Base-by-base conservation (phyloP, 768 basidiomycete genomes). In the Leccinum subgranulosum region DNA sequence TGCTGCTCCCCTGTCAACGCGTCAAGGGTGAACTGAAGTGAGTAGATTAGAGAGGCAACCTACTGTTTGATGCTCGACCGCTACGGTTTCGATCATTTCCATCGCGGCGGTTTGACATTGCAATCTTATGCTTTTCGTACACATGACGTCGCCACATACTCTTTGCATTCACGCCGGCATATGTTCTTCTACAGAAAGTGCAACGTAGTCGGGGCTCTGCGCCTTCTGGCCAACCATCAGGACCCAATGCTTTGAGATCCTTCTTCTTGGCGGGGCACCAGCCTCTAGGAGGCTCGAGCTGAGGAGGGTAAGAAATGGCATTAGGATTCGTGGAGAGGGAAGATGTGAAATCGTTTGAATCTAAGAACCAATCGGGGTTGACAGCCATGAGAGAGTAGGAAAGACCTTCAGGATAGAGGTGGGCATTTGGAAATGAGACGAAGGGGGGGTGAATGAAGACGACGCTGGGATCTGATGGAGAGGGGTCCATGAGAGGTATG, bases 141-240 rank as follows among this genome's bases (percentile, higher is more conserved):
- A 93, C 90, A 70, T 93, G 90, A 49, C 90, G 79, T 58, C 90
- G 76, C 90, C 90, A 93, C 90, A 93, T 93, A 67, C 90, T 92
- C 73, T 92, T 92, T 6, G 90, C 91, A 68, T 93, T 93, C 31
- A 90, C 88, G 11, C 90, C 90, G 4, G 90, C 87, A 64, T 93
- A 93, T 6, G 85, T 87, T 62, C 91, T 81, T 62, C 91, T 76
- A 64, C 90, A 93, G 66, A 93, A 92, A 1, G 90, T 92, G 73
- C 90, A 93, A 49, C 90, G 80, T 25, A 93, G 78, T 17, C 87
- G 76, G 8, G 90, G 90, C 64, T 90, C 88, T 69, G 88, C 86
- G 25, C 89, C 90, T 57, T 92, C 88, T 9, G 88, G 86, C 86
- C 87, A 90, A 17, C 84, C 83, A 51, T 88, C 87, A 9, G 76